Evolutionary conservation across 1,139 yeast genomes (phyloP).

Genomic region (Hyphopichia pseudoburtonii): DNA sequence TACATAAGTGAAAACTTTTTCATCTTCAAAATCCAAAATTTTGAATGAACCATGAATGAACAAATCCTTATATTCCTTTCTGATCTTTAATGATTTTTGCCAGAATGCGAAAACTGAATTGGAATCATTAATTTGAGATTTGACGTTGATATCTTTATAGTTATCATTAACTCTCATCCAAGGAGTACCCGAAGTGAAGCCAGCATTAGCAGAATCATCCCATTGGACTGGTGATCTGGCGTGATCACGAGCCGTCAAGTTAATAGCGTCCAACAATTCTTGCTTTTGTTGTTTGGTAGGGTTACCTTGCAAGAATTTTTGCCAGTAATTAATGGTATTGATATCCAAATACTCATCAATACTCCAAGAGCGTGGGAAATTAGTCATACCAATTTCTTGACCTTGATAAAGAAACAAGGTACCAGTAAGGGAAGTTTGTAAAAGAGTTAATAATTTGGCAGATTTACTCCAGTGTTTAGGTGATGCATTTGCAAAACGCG

Average conservation of each 20-base stretch:
- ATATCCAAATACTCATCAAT: conserved; percentile 53
- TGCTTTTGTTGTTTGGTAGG: conserved; percentile 29
- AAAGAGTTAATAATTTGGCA: conserved; percentile 49
- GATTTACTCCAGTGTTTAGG: conserved; percentile 33
- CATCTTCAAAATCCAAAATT: conserved; percentile 38
- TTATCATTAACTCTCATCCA: conserved; percentile 58
- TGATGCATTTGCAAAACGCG: conserved; percentile 50
- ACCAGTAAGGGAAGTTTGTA: conserved; percentile 52
- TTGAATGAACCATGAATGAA: conserved; percentile 50
- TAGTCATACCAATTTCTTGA: conserved; percentile 60
- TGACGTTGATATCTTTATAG: conserved; percentile 50
- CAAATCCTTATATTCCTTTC: conserved; percentile 46
- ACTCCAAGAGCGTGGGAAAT: conserved; percentile 46
- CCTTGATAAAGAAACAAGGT: conserved; percentile 61
- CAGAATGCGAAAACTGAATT: conserved; percentile 49
- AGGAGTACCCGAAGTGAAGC: conserved; percentile 51
- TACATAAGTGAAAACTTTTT: conserved; percentile 35
- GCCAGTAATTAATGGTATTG: conserved; percentile 44
- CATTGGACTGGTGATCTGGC: conserved; percentile 64
- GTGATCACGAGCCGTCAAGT: conserved; percentile 50
- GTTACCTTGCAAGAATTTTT: conserved; percentile 28
- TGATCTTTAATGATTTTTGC: conserved; percentile 38
- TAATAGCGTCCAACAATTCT: conserved; percentile 31
- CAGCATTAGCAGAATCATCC: conserved; percentile 45
- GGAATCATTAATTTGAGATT: conserved; percentile 45